Evolutionary conservation across 345 rosid genomes (phyloP).

Genomic region (Arabis alpina): DNA sequence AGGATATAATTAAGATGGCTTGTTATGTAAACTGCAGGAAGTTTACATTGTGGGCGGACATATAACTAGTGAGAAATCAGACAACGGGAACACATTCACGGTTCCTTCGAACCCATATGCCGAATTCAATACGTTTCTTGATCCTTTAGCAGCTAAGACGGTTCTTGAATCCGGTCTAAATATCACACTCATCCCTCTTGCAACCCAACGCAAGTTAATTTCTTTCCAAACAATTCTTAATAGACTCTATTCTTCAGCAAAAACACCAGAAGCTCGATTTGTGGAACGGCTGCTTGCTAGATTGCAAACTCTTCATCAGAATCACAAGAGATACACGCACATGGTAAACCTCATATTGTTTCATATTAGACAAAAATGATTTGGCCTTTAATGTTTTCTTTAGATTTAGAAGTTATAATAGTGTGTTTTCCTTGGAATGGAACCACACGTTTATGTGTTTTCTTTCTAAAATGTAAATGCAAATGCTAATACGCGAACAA

Average conservation of each 20-base stretch:
- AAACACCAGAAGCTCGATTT: constrained; percentile 65
- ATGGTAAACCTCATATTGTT: constrained; percentile 47
- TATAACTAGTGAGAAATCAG: constrained; percentile 43
- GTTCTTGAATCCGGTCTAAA: constrained; percentile 65
- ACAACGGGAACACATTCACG: constrained; percentile 63
- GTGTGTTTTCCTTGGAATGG: not conserved
- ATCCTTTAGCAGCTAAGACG: constrained; percentile 78
- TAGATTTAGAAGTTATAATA: not conserved
- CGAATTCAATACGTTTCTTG: constrained; percentile 89
- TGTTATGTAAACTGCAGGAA: constrained; percentile 53
- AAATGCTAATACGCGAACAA: no score
- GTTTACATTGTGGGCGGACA: constrained; percentile 87
- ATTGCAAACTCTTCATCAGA: constrained; percentile 54
- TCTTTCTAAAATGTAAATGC: no score
- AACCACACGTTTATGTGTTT: no score
- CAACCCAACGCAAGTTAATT: constrained; percentile 55
- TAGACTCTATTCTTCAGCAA: constrained; percentile 37
- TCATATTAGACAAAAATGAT: not conserved
- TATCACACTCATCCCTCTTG: constrained; percentile 76
- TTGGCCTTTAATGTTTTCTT: not conserved
- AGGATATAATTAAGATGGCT: not conserved
- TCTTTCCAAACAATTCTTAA: constrained; percentile 49
- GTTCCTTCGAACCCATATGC: constrained; percentile 57
- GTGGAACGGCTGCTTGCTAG: constrained; percentile 54
- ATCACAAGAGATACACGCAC: constrained; percentile 63